Percentiles rank a stretch among this genome's conserved stretches.
Evolutionary conservation across 108 stramenopile genomes (phyloP).

Genomic region (Cyclotella baltica): DNA sequence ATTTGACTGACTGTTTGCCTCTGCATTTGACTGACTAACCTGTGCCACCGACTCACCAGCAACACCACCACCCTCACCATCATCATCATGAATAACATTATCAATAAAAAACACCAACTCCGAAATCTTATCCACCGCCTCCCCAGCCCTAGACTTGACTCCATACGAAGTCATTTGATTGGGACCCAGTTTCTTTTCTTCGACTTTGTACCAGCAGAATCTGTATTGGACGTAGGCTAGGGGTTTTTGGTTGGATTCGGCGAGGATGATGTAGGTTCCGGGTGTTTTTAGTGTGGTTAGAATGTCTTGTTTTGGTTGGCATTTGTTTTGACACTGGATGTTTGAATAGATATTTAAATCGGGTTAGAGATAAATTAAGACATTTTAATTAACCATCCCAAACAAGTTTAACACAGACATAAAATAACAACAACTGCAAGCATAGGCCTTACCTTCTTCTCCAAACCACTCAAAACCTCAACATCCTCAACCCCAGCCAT

Average conservation of each 20-base stretch:
- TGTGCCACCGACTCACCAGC: too few species aligned
- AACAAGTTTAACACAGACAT: neutral
- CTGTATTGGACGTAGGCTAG: constrained; percentile 51
- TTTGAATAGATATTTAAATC: neutral
- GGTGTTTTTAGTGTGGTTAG: constrained; percentile 37
- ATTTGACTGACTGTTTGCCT: constrained; percentile 7
- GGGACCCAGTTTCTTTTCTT: constrained; percentile 32
- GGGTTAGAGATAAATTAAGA: too few species aligned
- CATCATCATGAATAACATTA: constrained; percentile 46
- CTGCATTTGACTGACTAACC: neutral
- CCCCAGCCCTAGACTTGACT: constrained; percentile 26
- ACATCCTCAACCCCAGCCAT: constrained; percentile 34
- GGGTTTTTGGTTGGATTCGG: constrained; percentile 28
- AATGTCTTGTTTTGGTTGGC: constrained; percentile 29
- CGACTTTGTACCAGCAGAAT: constrained; percentile 60
- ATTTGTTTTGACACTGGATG: constrained; percentile 34
- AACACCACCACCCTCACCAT: neutral
- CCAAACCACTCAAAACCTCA: constrained; percentile 9
- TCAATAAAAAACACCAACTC: constrained; percentile 70
- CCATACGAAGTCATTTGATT: constrained; percentile 17
- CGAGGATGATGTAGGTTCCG: constrained; percentile 38
- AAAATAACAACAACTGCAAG: neutral
- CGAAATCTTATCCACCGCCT: constrained; percentile 46
- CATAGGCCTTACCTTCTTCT: constrained; percentile 27
- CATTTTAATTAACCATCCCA: too few species aligned